A percentile compares a stretch with the other conserved stretches of the same genome.
Conservation (phyloP, 2,329 filamentous ascomycete species). For the Aschersonia sp. region DNA sequence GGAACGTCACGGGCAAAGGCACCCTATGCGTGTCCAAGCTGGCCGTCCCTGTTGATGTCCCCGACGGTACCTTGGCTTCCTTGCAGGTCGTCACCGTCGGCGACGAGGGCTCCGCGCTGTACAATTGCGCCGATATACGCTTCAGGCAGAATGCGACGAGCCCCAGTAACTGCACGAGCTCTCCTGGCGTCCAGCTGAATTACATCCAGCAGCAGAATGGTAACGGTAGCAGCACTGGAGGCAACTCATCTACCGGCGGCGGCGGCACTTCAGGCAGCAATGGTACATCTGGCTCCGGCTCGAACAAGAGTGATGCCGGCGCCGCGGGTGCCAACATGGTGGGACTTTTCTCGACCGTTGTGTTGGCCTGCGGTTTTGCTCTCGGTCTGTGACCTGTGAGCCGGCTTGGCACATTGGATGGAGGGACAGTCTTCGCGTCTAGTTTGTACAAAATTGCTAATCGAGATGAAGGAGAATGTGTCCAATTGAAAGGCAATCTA, state of each 20-base stretch:
- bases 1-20: conserved; percentile 44
- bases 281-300: background rate
- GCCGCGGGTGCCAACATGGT: conserved; percentile 10
- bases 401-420: no score
- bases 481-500: no score
- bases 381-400: conserved; percentile 16
- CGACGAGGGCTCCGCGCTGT: conserved; percentile 44
- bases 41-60: conserved; percentile 35
- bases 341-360: conserved; percentile 20
- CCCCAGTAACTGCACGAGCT: conserved; percentile 19
- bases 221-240: conserved; percentile 5
- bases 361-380: conserved; percentile 22
- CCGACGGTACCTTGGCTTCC: conserved; percentile 48
- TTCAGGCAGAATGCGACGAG: conserved; percentile 39
- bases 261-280: background rate
- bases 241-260: background rate
- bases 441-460: no score
- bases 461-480: no score
- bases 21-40: conserved; percentile 52
- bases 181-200: conserved; percentile 27
- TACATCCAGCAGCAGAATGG: conserved; percentile 16
- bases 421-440: no score
- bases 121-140: conserved; percentile 64
- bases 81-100: conserved; percentile 57
- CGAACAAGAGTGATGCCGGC: conserved; percentile 10